phyloP scores from a whole-genome alignment of 2,329 filamentous ascomycete genomes.

The Pseudocercospora fuligena region DNA sequence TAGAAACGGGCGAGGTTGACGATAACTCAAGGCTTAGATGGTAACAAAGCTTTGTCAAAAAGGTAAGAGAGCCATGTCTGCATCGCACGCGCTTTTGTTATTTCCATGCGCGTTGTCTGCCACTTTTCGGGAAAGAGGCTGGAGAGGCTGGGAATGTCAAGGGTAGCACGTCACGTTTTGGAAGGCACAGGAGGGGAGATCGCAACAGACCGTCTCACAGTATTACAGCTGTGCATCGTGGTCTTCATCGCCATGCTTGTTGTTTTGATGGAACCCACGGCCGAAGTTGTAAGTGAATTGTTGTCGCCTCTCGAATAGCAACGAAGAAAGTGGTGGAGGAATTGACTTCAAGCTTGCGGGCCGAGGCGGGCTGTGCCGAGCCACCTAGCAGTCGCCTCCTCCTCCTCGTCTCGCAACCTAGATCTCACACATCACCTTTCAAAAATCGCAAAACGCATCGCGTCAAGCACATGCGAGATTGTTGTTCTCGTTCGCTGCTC shows the following conservation, averaged over 20 bases:
- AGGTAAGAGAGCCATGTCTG: background rate
- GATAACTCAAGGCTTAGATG: background rate
- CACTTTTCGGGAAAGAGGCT: conserved; percentile 7
- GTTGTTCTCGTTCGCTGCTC: background rate
- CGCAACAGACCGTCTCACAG: background rate
- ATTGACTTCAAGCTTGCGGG: background rate
- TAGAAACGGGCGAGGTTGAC: background rate
- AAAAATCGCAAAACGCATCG: too few relatives aligned
- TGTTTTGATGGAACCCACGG: background rate
- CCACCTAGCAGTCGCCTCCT: background rate
- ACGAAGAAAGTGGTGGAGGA: background rate
- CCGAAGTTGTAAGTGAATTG: background rate
- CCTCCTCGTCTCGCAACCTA: background rate
- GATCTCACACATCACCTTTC: background rate
- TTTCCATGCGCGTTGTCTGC: conserved; percentile 5
- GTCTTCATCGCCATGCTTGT: background rate
- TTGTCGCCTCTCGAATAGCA: background rate
- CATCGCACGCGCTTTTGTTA: conserved; percentile 2
- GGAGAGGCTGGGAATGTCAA: conserved; percentile 9
- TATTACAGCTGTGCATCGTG: background rate
- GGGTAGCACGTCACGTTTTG: background rate
- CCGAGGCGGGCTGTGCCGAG: background rate
- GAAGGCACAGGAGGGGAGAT: background rate
- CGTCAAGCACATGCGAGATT: too few relatives aligned
- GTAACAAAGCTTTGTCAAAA: background rate